Conservation (phyloP, 225 moss, liverwort and hornwort genomes). For the Pleurozium schreberi region DNA sequence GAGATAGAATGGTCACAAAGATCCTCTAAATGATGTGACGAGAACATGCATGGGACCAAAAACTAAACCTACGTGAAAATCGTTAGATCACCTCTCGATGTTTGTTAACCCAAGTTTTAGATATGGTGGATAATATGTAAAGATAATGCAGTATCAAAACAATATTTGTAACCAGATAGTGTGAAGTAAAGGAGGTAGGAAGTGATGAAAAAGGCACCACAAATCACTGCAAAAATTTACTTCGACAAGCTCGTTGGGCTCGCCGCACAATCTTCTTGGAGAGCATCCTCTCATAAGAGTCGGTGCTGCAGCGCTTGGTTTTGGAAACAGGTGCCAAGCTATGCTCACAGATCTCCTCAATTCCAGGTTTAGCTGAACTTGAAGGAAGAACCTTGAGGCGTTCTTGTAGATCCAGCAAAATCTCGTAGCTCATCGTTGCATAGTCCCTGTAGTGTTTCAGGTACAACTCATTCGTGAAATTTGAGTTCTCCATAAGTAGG, state of each 20-base stretch:
- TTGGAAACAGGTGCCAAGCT: constrained; percentile 14
- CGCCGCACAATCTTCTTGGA: constrained; percentile 59
- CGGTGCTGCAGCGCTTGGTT: constrained; percentile 11
- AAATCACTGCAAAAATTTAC: constrained; percentile 33
- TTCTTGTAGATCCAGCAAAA: constrained; percentile 52
- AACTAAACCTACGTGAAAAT: not conserved
- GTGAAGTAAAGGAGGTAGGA: not conserved
- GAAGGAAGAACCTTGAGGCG: constrained; percentile 13
- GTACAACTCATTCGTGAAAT: not conserved
- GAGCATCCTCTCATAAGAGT: constrained; percentile 38
- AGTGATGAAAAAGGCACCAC: constrained; percentile 30
- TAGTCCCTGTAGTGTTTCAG: constrained; percentile 40
- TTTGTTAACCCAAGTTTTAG: not conserved
- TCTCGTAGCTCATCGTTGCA: constrained; percentile 47
- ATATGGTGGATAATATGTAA: not conserved
- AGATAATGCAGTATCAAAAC: not conserved
- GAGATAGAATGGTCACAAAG: not conserved
- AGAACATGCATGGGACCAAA: not conserved
- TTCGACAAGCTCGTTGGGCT: constrained; percentile 45
- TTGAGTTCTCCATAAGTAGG: not conserved
- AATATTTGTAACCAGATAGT: not conserved
- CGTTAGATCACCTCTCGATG: not conserved
- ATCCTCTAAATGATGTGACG: not conserved
- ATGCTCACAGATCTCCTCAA: constrained; percentile 17
- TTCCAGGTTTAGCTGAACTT: not conserved